Evolutionary conservation across 129 eudicot genomes (phyloP).

Genomic region (Arctium minus): DNA sequence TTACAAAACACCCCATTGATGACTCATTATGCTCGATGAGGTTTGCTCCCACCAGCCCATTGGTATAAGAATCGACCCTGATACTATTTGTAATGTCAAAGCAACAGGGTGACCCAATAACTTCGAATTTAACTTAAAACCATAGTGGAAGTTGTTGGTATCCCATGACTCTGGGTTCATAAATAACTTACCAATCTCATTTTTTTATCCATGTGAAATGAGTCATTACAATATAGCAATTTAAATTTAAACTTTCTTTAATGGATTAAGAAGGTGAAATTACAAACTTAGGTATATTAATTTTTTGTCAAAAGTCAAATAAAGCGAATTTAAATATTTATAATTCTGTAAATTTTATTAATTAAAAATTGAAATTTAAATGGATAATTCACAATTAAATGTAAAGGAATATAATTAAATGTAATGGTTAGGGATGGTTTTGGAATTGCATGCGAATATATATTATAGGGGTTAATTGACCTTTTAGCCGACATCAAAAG

Average conservation of each 20-base stretch:
- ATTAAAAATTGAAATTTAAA: not conserved
- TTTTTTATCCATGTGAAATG: not conserved
- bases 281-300: not conserved
- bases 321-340: not conserved
- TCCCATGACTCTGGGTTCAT: not conserved
- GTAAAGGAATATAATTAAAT: not conserved
- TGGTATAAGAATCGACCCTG: not conserved
- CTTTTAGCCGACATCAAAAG: conserved; percentile 16
- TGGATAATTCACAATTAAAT: not conserved
- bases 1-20: not conserved
- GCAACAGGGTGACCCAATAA: not conserved
- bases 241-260: not conserved
- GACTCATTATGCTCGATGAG: not conserved
- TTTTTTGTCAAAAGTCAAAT: not conserved
- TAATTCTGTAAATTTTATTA: not conserved
- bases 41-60: not conserved
- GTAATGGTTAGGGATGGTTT: too few relatives aligned
- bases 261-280: not conserved
- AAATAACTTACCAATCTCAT: not conserved
- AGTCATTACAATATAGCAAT: not conserved
- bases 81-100: not conserved
- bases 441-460: too few relatives aligned
- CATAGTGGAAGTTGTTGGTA: not conserved
- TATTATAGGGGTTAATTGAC: conserved; percentile 4
- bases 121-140: not conserved